Evolutionary conservation across 768 basidiomycete genomes (phyloP), one percentile per base, ranked within the genome.

Genomic region (Boletus rubescentipes): DNA sequence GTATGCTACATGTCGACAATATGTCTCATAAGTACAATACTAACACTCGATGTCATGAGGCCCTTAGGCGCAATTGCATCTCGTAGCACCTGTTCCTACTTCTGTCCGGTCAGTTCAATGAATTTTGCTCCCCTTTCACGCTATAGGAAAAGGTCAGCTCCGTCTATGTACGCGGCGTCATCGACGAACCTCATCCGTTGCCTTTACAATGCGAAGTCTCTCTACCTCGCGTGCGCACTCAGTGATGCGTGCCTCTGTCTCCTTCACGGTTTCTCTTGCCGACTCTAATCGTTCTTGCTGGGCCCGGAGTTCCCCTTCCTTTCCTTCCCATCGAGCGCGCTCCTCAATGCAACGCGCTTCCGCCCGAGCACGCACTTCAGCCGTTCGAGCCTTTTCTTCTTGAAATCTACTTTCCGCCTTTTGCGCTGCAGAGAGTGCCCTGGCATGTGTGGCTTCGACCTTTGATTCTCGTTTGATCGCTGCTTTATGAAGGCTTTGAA

Each of bases 171-270:
- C 15, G n/a, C 40, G 16, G 34, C 23, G 9, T 39, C 69, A 62
- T 30, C 14, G 21, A 52, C 68, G 11, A 36, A 72, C 68, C 73
- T 91, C 89, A 59, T 91, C 89, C 9, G 83, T 83, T 34, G 80
- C 81, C 64, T 86, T 85, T 61, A 83, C 77, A 18, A 75, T 73
- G 30, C 88, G 74, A 47, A 91, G 66, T 57, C 78, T 77, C 59
- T 91, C 87, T 2, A 93, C 78, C 62, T 91, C 87, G 49, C 80
- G 77, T n/a, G 79, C 79, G 75, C 91, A 91, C 50, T 84, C 84
- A 46, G 83, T 78, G 49, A 91, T 72, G 60, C 78, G 79, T 46
- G 81, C 76, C 1, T 86, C 88, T 21, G 81, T 77, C 47, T 84
- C 79, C 48, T 67, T 75, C 3, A 85, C 83, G 8, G 79, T 81